Conservation (phyloP, 2,329 filamentous ascomycete species). For the Colletotrichum noveboracense region DNA sequence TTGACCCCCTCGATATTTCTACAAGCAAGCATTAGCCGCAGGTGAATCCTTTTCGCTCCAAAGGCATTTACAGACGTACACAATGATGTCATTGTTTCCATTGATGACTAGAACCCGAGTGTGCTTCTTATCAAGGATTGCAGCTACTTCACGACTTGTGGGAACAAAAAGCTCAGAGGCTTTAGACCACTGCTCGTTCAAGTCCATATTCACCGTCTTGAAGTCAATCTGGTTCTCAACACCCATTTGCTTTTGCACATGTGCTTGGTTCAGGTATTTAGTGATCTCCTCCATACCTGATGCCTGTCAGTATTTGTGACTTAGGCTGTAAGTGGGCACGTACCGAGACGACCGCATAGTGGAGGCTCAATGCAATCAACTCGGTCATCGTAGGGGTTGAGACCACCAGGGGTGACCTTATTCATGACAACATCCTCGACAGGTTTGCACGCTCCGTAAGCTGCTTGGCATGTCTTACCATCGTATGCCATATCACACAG, state of each 20-base stretch:
- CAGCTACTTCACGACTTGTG: not conserved
- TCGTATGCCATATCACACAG: not conserved
- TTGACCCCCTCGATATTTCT: not conserved
- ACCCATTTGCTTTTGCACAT: not conserved
- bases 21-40: not conserved
- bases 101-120: constrained; percentile 4
- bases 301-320: not conserved
- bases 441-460: not conserved
- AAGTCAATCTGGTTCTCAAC: not conserved
- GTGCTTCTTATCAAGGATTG: not conserved
- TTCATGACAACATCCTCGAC: not conserved
- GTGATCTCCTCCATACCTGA: not conserved
- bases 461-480: not conserved
- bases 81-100: constrained; percentile 9
- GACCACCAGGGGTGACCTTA: not conserved
- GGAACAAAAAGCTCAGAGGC: not conserved
- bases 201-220: not conserved
- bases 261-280: not conserved
- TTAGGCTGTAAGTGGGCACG: not conserved
- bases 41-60: not conserved
- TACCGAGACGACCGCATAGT: not conserved
- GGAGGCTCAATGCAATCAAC: not conserved
- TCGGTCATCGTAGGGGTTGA: constrained; percentile 1
- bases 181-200: not conserved
- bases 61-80: not conserved